Percentiles rank a stretch among this genome's conserved stretches.
These are phyloP conservation scores for Daldinia loculata DNA, from an alignment of 495 filamentous ascomycete genomes.

Conservation along the genomic window DNA sequence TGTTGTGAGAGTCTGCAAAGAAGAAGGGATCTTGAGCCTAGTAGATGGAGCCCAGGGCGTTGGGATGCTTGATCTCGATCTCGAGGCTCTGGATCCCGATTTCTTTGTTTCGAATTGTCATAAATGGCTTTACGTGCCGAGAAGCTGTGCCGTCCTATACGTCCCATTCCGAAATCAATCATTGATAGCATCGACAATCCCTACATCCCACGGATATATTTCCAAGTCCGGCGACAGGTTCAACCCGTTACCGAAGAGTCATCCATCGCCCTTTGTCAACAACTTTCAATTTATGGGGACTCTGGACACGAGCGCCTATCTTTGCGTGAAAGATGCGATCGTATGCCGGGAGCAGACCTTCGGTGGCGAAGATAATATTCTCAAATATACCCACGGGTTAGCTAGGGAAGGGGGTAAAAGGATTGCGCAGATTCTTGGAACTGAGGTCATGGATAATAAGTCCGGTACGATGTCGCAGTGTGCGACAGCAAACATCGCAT, in stretches of 20 bases:
- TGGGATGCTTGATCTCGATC: conserved; percentile 73
- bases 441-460: conserved; percentile 72
- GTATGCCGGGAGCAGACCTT: conserved; percentile 71
- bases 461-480: conserved; percentile 54
- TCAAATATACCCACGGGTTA: conserved; percentile 63
- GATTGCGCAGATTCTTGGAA: conserved; percentile 70
- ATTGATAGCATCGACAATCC: conserved; percentile 72
- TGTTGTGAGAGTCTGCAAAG: conserved; percentile 66
- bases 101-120: conserved; percentile 82
- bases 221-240: conserved; percentile 45
- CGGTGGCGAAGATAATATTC: conserved; percentile 78
- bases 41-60: conserved; percentile 80
- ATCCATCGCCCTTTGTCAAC: conserved; percentile 66
- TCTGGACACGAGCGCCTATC: conserved; percentile 72
- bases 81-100: conserved; percentile 69
- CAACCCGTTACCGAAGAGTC: conserved; percentile 58
- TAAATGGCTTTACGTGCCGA: conserved; percentile 87
- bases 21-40: conserved; percentile 62
- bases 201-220: conserved; percentile 69
- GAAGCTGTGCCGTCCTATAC: conserved; percentile 77
- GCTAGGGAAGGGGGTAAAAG: conserved; percentile 66
- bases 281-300: conserved; percentile 85
- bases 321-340: conserved; percentile 75
- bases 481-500: conserved; percentile 73
- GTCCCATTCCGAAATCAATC: conserved; percentile 75